A percentile compares a stretch with the other conserved stretches of the same genome.
Evolutionary conservation across 164 flowering plant species (phyloP).

Genomic region (Kalanchoe fedtschenkoi): DNA sequence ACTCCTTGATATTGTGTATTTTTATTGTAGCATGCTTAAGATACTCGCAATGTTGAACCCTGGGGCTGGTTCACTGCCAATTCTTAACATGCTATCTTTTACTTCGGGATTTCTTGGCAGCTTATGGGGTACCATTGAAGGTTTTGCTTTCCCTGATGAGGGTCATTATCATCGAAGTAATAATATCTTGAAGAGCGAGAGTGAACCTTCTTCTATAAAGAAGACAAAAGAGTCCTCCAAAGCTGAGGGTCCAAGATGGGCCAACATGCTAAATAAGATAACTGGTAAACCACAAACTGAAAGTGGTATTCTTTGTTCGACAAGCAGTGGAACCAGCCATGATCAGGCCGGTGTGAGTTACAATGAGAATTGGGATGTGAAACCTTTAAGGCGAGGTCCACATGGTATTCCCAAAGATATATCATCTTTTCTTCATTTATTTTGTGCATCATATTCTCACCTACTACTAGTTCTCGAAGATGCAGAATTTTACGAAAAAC

Average conservation of each 20-base stretch:
- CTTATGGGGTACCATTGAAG: constrained; percentile 62
- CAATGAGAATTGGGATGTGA: constrained; percentile 60
- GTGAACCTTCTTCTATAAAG: constrained; percentile 22
- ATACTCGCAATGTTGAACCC: constrained; percentile 58
- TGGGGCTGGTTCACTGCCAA: constrained; percentile 46
- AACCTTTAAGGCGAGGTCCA: constrained; percentile 57
- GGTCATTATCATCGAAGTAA: constrained; percentile 12
- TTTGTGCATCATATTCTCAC: constrained; percentile 83
- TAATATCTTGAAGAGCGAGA: constrained; percentile 16
- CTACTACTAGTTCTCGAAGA: constrained; percentile 88
- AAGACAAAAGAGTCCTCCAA: constrained; percentile 31
- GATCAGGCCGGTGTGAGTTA: constrained; percentile 20
- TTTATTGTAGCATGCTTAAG: constrained; percentile 67
- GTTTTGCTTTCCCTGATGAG: constrained; percentile 25
- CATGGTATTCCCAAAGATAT: constrained; percentile 52
- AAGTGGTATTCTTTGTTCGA: constrained; percentile 15
- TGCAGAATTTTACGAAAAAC: constrained; percentile 90
- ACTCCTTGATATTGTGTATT: constrained; percentile 53
- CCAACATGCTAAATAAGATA: constrained; percentile 54
- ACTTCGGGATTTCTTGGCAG: constrained; percentile 69
- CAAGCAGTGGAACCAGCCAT: constrained; percentile 10
- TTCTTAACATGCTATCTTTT: constrained; percentile 86
- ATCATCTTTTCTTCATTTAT: constrained; percentile 67
- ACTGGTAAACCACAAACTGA: constrained; percentile 53
- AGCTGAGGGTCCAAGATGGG: constrained; percentile 64